Evolutionary conservation across 768 basidiomycete genomes (phyloP), one percentile per base, ranked within the genome.

Genomic region (Grammothele lineata): DNA sequence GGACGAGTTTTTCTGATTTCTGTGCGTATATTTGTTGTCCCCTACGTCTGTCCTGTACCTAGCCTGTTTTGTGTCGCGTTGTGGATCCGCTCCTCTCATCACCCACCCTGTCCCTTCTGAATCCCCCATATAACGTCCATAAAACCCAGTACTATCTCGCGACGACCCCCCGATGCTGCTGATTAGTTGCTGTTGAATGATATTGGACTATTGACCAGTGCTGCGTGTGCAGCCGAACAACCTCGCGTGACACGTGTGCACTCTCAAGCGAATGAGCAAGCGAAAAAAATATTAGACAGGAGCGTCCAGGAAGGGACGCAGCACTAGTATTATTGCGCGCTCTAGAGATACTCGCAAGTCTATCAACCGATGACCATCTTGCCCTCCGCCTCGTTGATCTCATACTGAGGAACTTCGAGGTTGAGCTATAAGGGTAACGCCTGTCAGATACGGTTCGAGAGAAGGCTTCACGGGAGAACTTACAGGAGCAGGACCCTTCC

Each of bases 401-500:
- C 83, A 66, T 96, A 85, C 44, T 75, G 76, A 51, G 94, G 94
- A 48, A 99, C 78, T 68, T 98, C 95, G 54, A 98, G 78, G 72
- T 99, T 99, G 58, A 94, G 81, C 86, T 91, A 45, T 5, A n/a
- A 15, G 4, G 15, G 18, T 5, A 12, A 51, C 50, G 25, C n/a
- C n/a, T n/a, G n/a, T n/a, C n/a, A n/a, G n/a, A n/a, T n/a, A n/a
- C 49, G 37, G 43, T 17, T 21, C 23, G 26, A 45, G 38, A 39
- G 43, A 40, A 59, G 3, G 53, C 15, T 4, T 45, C 45, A 39
- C 46, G 43, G 46, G 26, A 25, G 12, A 25, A 70, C 86, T 74
- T 68, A 90, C 87, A 56, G 95, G 95, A 65, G 95, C 95, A 61
- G 95, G 95, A 37, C 95, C 95, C 66, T 93, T 91, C 66, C 95